Evolutionary conservation across 2,329 filamentous ascomycete species (phyloP).

Genomic region (Apiospora kogelbergensis): DNA sequence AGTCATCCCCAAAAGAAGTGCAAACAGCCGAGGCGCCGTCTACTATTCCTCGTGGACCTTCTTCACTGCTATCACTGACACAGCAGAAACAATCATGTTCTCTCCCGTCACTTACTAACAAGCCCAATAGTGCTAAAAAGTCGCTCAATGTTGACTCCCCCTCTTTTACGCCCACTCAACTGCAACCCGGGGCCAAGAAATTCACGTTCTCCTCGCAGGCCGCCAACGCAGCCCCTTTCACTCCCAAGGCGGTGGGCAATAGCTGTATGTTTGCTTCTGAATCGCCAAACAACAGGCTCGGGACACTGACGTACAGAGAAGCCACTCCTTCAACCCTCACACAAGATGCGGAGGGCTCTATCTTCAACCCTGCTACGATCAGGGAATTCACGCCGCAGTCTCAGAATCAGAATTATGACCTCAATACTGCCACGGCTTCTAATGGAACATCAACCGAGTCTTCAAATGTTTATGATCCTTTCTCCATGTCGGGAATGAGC

Average conservation of each 20-base stretch:
- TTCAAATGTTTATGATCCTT: conserved; percentile 59
- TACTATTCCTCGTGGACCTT: not conserved
- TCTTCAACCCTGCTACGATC: conserved; percentile 58
- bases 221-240: conserved; percentile 85
- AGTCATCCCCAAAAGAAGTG: not conserved
- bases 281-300: conserved; percentile 8
- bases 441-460: conserved; percentile 52
- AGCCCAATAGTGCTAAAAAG: conserved; percentile 59
- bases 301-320: conserved; percentile 17
- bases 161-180: conserved; percentile 76
- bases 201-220: conserved; percentile 84
- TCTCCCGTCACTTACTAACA: conserved; percentile 24
- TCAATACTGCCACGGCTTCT: conserved; percentile 37
- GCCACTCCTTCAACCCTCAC: conserved; percentile 39
- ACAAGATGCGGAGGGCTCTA: conserved; percentile 41
- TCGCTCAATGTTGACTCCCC: conserved; percentile 93
- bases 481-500: conserved; percentile 57
- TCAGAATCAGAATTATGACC: conserved; percentile 49
- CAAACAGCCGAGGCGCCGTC: not conserved
- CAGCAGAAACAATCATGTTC: not conserved
- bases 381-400: conserved; percentile 60
- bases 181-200: conserved; percentile 57
- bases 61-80: not conserved
- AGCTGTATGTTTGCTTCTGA: conserved; percentile 3
- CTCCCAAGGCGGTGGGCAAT: conserved; percentile 58